A percentile compares a stretch with the other conserved stretches of the same genome.
phyloP scores from a whole-genome alignment of 495 filamentous ascomycete species.

The Trichoderma reesei region DNA sequence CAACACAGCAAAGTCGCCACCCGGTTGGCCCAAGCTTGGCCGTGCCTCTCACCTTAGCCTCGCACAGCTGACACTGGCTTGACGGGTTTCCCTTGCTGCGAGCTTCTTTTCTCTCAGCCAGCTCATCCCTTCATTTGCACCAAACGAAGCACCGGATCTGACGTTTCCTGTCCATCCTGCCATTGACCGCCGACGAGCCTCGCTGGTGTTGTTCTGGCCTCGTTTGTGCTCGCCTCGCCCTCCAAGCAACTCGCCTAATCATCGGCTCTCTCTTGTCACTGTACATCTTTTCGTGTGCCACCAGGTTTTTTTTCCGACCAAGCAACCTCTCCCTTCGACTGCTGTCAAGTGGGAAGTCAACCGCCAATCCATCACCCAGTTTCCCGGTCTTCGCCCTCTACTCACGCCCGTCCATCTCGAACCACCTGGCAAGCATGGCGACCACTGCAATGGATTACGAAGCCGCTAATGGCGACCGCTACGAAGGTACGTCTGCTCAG shows the following conservation, averaged over 20 bases:
- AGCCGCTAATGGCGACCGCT: constrained; percentile 68
- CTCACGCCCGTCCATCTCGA: constrained; percentile 11
- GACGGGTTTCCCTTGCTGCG: constrained; percentile 16
- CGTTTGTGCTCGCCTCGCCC: neutral
- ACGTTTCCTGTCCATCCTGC: neutral
- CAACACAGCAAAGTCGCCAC: neutral
- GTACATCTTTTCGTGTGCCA: constrained; percentile 2
- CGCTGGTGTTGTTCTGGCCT: constrained; percentile 15
- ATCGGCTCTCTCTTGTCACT: constrained; percentile 5
- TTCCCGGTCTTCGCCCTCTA: constrained; percentile 13
- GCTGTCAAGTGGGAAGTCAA: constrained; percentile 6
- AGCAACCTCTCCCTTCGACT: neutral
- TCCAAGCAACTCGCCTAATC: constrained; percentile 22
- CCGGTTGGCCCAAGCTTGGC: neutral
- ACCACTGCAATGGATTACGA: constrained; percentile 71
- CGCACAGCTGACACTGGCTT: neutral
- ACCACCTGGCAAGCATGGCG: constrained; percentile 29
- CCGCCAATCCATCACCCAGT: constrained; percentile 10
- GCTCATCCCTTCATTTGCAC: neutral
- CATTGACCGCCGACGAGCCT: neutral
- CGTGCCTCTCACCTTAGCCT: neutral
- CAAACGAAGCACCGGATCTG: neutral
- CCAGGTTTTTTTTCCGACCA: constrained; percentile 14
- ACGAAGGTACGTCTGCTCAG: constrained; percentile 51
- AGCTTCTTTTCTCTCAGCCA: constrained; percentile 30